Percentiles rank a stretch among this genome's conserved stretches.
Conservation (phyloP, 2,329 filamentous ascomycete genomes). For the Fusarium longipes region DNA sequence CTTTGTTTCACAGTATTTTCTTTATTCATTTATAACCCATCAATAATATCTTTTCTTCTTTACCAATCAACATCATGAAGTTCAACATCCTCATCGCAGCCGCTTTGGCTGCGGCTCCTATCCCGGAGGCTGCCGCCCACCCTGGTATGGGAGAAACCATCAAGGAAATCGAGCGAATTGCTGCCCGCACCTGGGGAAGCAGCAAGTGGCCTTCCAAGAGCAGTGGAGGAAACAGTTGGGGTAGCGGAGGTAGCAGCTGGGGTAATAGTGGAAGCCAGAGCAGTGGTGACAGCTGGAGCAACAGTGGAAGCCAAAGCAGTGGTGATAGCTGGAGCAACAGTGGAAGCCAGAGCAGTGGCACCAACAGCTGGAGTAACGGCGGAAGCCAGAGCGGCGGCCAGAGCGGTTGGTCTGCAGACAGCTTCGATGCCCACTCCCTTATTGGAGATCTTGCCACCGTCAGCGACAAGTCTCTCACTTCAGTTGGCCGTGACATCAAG, state of each 20-base stretch:
- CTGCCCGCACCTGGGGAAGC: constrained; percentile 32
- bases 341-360: not conserved
- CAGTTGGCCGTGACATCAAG: constrained; percentile 53
- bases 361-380: not conserved
- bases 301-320: not conserved
- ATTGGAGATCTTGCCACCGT: constrained; percentile 56
- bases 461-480: constrained; percentile 47
- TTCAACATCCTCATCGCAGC: constrained; percentile 36
- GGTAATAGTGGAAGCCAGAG: not conserved
- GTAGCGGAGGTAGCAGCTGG: not conserved
- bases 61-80: constrained; percentile 42
- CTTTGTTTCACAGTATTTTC: not conserved
- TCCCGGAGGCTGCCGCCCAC: constrained; percentile 32
- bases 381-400: not conserved
- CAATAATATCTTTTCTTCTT: not conserved
- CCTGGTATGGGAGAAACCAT: constrained; percentile 42
- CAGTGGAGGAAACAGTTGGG: not conserved
- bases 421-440: constrained; percentile 42
- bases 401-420: constrained; percentile 24
- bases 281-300: not conserved
- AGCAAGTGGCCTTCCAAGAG: constrained; percentile 6
- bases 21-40: constrained; percentile 6
- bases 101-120: constrained; percentile 36
- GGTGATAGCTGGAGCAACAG: not conserved
- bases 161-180: constrained; percentile 36